Base-by-base conservation (phyloP, 2,329 filamentous ascomycete genomes). In the Calcarisporium arbuscula region DNA sequence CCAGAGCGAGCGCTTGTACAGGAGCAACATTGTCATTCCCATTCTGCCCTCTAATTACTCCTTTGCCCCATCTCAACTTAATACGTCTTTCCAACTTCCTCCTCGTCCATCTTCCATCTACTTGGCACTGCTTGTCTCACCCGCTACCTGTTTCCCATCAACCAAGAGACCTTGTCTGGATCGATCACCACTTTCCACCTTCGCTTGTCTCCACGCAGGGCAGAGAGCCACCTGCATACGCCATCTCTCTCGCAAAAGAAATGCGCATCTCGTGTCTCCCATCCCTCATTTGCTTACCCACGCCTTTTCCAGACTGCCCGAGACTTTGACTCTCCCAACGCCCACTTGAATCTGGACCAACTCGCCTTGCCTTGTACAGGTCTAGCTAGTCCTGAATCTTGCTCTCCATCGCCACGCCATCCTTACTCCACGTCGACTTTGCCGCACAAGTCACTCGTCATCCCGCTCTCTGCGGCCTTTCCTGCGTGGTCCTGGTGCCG, bases 171-270 rank as follows among this genome's bases (percentile, higher is more conserved):
- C 19, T 29, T 16, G 25, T 34, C 33, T 44, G 38, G 39, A 41
- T 43, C 32, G 26, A 39, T 35, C 27, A 25, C 39, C 36, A 30
- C 33, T 36, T 15, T 22, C 36, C n/a, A n/a, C n/a, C n/a, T n/a
- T n/a, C n/a, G n/a, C n/a, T n/a, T n/a, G 32, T 31, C 42, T 55
- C 40, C 41, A 54, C 37, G 51, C 51, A 54, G 47, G 46, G 51
- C 49, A 53, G 40, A 45, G 42, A 41, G n/a, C 42, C 15, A 48
- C 47, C 44, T 53, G 54, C 56, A 59, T 54, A 51, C 43, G 44
- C 47, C 45, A 42, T 45, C 42, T 46, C 45, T 41, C 47, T 45
- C 45, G 42, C 45, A 59, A 54, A 56, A 53, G 54, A 54, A 59
- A 59, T 51, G 50, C 48, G 40, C 47, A 43, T 45, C 36, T 43